Evolutionary conservation across 805 yeast genomes (phyloP), one percentile per base, ranked within the genome.

Genomic region (Candida tallmaniae): DNA sequence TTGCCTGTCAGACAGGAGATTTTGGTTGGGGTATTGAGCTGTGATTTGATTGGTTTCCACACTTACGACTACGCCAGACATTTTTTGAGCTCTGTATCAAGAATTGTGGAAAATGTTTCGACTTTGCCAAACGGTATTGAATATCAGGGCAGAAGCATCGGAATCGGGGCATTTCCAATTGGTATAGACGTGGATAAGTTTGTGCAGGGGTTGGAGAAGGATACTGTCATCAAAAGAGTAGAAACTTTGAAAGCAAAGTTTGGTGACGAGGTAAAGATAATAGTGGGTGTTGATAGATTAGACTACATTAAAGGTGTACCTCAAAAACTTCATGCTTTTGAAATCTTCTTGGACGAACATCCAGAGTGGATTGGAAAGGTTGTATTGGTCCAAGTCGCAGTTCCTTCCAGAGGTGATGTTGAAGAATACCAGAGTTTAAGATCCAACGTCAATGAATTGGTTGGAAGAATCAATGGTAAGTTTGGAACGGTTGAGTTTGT

Each of bases 301-400:
- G 99, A 93, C 54, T 93, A 93, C 56, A 93, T 93, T 58, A 93
- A 93, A 60, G 99, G 99, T 34, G 96, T 93, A 5, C 98, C 98
- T 1, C 97, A 93, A 53, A 93, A 93, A 55, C 68, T 93, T 31
- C 97, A 90, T 54, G 97, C 97, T 1, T 84, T 93, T 62, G 97
- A 93, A 55, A 85, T 89, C 9, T 93, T 93, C 47, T 62, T 93
- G 31, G 78, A 79, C 28, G 94, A 86, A 48, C 95, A 93, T 57
- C 98, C 98, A 0, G 96, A 90, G 60, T 93, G 96, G 96, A 85
- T 89, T 23, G 98, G 98, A 8, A 93, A 93, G 59, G 97, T 89
- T 5, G 89, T 93, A 2, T 66, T 93, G 32, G 90, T 93, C 6
- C 99, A 93, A 60, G 90, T 93, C 23, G 98, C 98, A 0, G 97